These are phyloP conservation scores for Spergularia marina DNA, from an alignment of 148 eudicot species.

Conservation along the genomic window DNA sequence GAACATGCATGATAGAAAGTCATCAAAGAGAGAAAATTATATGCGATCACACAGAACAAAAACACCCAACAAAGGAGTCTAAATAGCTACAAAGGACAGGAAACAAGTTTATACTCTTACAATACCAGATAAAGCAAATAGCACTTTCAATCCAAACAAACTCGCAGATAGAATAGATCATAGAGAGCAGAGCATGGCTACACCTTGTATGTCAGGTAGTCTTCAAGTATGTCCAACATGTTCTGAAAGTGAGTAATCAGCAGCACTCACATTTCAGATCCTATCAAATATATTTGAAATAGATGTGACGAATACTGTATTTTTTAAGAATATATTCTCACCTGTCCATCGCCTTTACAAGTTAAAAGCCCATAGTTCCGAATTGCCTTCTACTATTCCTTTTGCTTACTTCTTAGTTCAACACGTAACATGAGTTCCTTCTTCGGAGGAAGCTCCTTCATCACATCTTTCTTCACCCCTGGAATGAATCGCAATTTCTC, in stretches of 20 bases:
- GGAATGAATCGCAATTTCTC: conserved; percentile 22
- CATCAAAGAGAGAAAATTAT: background rate
- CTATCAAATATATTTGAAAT: background rate
- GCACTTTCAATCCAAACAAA: background rate
- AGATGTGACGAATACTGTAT: background rate
- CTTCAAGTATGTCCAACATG: conserved; percentile 94
- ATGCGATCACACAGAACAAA: background rate
- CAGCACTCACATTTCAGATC: conserved; percentile 20
- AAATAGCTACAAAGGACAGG: background rate
- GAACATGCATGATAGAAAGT: conserved; percentile 8
- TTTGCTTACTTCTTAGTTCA: conserved; percentile 90
- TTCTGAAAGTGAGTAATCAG: conserved; percentile 70
- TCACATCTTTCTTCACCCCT: conserved; percentile 98
- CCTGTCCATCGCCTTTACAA: conserved; percentile 93
- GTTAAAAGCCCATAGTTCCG: conserved; percentile 89
- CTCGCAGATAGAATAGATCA: background rate
- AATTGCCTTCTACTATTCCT: conserved; percentile 96
- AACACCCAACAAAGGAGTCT: background rate
- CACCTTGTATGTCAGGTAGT: conserved; percentile 77
- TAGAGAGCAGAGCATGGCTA: conserved; percentile 4
- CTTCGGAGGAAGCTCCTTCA: conserved; percentile 94
- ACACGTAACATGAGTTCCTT: conserved; percentile 94
- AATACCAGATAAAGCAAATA: background rate
- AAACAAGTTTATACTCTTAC: background rate
- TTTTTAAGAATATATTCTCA: conserved; percentile 32